Evolutionary conservation across 345 rosid genomes (phyloP).

Genomic region (Gossypium herbaceum): DNA sequence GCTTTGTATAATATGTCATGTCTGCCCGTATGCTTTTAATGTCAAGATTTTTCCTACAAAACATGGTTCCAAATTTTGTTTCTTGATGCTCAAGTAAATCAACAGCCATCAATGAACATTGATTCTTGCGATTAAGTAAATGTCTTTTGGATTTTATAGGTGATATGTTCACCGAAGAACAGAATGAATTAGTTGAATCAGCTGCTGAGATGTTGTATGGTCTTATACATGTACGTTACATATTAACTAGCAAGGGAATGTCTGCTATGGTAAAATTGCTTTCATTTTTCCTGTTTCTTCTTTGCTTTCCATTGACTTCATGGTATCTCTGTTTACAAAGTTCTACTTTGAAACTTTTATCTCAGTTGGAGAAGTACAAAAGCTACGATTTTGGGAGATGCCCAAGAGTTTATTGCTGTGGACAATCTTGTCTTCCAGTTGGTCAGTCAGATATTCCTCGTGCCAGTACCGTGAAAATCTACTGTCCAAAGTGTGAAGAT

Average conservation of each 20-base stretch:
- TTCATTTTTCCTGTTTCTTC: background rate
- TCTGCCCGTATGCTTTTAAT: background rate
- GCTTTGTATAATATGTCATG: background rate
- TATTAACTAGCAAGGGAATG: slow-evolving; percentile 89
- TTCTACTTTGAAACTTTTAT: slow-evolving; percentile 11
- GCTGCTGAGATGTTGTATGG: slow-evolving; percentile 97
- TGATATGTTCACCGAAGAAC: slow-evolving; percentile 93
- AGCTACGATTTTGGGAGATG: slow-evolving; percentile 94
- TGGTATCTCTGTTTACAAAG: slow-evolving; percentile 9
- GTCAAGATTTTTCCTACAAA: background rate
- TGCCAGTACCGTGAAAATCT: slow-evolving; percentile 90
- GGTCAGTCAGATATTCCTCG: slow-evolving; percentile 98
- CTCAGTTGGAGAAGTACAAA: slow-evolving; percentile 72
- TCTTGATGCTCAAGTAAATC: background rate
- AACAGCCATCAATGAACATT: background rate
- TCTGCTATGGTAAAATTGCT: slow-evolving; percentile 65
- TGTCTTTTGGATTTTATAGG: slow-evolving; percentile 37
- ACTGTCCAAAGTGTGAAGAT: slow-evolving; percentile 96
- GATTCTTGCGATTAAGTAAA: slow-evolving; percentile 7
- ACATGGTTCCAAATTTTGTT: background rate
- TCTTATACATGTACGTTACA: slow-evolving; percentile 88
- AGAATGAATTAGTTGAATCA: slow-evolving; percentile 90
- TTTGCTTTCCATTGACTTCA: background rate
- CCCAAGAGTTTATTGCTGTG: slow-evolving; percentile 98
- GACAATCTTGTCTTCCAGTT: slow-evolving; percentile 97